Evolutionary conservation across 495 filamentous ascomycete species (phyloP), one percentile per base, ranked within the genome.

Genomic region (Penicillium egyptiacum): DNA sequence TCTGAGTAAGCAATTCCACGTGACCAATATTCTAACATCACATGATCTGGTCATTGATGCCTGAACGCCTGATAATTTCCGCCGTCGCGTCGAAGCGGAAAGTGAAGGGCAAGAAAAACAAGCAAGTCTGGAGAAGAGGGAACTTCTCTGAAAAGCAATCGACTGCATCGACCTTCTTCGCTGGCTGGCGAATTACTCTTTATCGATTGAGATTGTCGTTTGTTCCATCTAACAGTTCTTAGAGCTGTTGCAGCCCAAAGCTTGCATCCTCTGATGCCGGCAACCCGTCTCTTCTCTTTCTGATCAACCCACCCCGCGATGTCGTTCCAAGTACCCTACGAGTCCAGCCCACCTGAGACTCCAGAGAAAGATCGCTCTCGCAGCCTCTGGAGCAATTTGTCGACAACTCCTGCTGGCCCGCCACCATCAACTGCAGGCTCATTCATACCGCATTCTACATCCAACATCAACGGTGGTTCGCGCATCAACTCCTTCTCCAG

Each of bases 401-500:
- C 91, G 1, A 92, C 88, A 1, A 93, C 91, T 20, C 91, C 91
- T 43, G 84, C 86, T 25, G 89, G 85, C 10, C 84, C 82, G 46
- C 90, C 91, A 14, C 89, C 89, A 22, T 85, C 83, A 3, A 83
- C 82, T 35, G 73, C 80, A 10, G 76, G 78, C 20, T 91, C 89
- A 30, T 91, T 91, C 69, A 90, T 88, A 26, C 89, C 90, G 11
- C 83, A 81, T 56, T 88, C 89, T 19, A 81, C 83, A 22, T 85
- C 82, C 7, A 81, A 81, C 10, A 70, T 83, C 53, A 80, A 88
- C 50, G 85, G 85, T 31, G 88, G 83, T 72, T 89, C 88, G 5
- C 83, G 87, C 54, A 69, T 83, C 58, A 75, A 64, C 31, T 64
- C 52, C 7, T 55, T 55, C 19, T 45, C 52, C 17, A 22, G 30